A percentile compares a stretch with the other conserved stretches of the same genome.
phyloP scores from a whole-genome alignment of 2,329 filamentous ascomycete genomes.

The Paracamarosporium sp. region DNA sequence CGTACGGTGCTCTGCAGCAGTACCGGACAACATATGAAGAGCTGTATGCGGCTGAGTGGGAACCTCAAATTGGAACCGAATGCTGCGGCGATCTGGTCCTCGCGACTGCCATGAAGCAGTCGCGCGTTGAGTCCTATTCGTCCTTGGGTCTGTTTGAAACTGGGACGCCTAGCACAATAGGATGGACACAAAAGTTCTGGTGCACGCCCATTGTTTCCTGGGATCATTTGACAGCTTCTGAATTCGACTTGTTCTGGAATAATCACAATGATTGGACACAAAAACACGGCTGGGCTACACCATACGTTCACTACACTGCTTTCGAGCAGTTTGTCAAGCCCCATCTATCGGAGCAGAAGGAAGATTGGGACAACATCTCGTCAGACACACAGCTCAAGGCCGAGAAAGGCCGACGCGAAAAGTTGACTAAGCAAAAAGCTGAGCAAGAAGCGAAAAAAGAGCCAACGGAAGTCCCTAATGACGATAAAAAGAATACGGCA shows the following conservation, averaged over 20 bases:
- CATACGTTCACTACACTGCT: constrained; percentile 42
- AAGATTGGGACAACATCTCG: constrained; percentile 47
- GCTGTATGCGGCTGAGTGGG: constrained; percentile 41
- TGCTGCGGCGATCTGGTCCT: constrained; percentile 49
- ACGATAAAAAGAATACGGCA: constrained; percentile 7
- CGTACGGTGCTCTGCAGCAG: constrained; percentile 47
- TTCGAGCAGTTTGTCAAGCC: constrained; percentile 40
- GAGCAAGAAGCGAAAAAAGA: constrained; percentile 7
- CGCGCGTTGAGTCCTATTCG: constrained; percentile 44
- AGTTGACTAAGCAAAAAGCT: constrained; percentile 21
- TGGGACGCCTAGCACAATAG: constrained; percentile 48
- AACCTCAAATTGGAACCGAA: constrained; percentile 33
- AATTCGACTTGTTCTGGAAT: constrained; percentile 38
- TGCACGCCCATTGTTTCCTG: constrained; percentile 51
- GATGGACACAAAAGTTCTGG: constrained; percentile 50
- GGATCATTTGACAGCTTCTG: constrained; percentile 35
- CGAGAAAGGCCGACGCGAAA: constrained; percentile 24
- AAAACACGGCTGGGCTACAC: constrained; percentile 37
- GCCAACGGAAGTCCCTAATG: background rate
- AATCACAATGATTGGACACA: constrained; percentile 42
- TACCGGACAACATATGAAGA: constrained; percentile 40
- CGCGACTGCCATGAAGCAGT: constrained; percentile 41
- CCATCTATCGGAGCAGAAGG: constrained; percentile 31
- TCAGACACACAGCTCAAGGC: constrained; percentile 24
- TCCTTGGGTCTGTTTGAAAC: constrained; percentile 53